Percentiles rank a stretch among this genome's conserved stretches.
These are phyloP conservation scores for Citrullus colocynthis DNA, from an alignment of 306 rosid species.

Conservation along the genomic window DNA sequence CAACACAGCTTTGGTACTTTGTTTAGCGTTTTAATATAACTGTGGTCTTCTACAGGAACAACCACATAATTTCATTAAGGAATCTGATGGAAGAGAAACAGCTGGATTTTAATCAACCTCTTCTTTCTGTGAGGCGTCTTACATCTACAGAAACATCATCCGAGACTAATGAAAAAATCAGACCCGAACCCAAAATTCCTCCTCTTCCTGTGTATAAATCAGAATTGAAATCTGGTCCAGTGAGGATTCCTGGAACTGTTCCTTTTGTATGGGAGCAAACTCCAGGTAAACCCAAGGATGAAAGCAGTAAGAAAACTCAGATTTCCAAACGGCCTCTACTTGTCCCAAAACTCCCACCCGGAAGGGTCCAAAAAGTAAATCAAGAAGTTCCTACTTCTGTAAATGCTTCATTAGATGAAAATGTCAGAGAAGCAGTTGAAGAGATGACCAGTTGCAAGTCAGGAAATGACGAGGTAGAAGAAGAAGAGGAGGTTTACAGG, in stretches of 20 bases:
- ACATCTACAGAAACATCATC: conserved; percentile 26
- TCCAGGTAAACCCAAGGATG: conserved; percentile 82
- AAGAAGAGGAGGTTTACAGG: conserved; percentile 35
- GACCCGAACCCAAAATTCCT: conserved; percentile 28
- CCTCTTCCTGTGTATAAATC: conserved; percentile 48
- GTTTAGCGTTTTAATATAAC: conserved; percentile 3
- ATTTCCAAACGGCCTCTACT: conserved; percentile 20
- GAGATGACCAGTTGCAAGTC: conserved; percentile 11
- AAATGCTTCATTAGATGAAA: conserved; percentile 11
- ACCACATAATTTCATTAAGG: conserved; percentile 17
- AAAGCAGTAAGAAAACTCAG: conserved; percentile 15
- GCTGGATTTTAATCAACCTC: conserved; percentile 67
- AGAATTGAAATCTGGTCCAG: conserved; percentile 72
- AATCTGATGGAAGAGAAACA: conserved; percentile 70
- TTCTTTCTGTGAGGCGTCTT: conserved; percentile 78
- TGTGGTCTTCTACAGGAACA: not conserved
- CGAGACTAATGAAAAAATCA: conserved; percentile 27
- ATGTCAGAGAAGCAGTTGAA: conserved; percentile 14
- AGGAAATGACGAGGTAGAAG: conserved; percentile 5
- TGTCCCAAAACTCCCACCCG: conserved; percentile 59
- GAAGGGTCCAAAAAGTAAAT: conserved; percentile 34
- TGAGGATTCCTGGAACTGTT: conserved; percentile 58
- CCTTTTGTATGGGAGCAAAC: conserved; percentile 83
- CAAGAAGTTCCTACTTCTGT: conserved; percentile 24
- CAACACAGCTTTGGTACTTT: conserved; percentile 2